Conservation (phyloP, 1,139 yeast species). For the Debaryomyces udenii region DNA sequence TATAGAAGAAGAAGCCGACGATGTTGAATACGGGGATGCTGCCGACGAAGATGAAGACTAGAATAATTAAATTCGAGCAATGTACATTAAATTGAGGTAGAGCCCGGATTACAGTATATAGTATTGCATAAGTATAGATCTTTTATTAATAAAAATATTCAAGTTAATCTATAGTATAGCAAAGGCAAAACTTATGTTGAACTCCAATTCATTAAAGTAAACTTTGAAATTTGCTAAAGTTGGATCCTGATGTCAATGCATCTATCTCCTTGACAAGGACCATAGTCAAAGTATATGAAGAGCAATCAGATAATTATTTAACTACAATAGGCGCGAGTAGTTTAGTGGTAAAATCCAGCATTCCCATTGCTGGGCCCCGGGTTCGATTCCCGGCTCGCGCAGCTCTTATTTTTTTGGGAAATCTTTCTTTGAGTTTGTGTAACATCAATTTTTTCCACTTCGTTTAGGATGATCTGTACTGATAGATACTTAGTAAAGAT, state of each 20-base stretch:
- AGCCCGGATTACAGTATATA: neutral
- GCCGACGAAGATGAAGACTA: slow-evolving; percentile 6
- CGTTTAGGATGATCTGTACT: no score
- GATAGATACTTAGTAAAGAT: no score
- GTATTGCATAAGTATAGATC: slow-evolving; percentile 4
- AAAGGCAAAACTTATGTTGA: no score
- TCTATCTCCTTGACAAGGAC: no score
- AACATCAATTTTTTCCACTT: slow-evolving; percentile 1
- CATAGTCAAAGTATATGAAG: neutral
- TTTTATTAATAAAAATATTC: neutral
- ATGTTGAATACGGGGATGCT: slow-evolving; percentile 15
- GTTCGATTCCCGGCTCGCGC: slow-evolving; percentile 16
- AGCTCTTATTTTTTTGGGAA: slow-evolving; percentile 1
- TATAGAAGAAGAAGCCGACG: slow-evolving; percentile 16
- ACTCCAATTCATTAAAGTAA: no score
- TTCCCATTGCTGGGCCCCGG: slow-evolving; percentile 16
- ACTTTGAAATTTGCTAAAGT: no score
- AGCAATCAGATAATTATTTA: neutral
- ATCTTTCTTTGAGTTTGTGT: slow-evolving; percentile 2
- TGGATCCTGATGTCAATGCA: no score
- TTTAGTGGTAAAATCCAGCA: slow-evolving; percentile 15
- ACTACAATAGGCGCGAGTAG: slow-evolving; percentile 15
- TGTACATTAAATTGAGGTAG: slow-evolving; percentile 2
- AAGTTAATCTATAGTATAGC: no score
- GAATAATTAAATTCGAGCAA: slow-evolving; percentile 3